phyloP scores from a whole-genome alignment of 192 early-diverging fungal genomes.

The Coemansia sp. region DNA sequence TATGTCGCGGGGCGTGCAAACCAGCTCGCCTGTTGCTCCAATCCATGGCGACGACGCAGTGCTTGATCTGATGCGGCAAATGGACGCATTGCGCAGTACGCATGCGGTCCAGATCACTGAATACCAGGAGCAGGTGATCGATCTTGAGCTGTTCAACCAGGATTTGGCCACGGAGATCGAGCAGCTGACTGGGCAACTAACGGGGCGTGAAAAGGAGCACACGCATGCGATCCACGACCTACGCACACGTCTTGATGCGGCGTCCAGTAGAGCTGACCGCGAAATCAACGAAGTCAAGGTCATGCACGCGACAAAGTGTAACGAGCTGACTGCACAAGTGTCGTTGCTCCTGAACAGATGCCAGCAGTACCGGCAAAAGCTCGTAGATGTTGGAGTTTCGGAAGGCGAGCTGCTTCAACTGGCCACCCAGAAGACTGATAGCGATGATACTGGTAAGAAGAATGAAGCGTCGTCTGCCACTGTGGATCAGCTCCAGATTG shows the following conservation, averaged over 20 bases:
- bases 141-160: constrained; percentile 47
- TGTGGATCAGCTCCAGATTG: constrained; percentile 18
- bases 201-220: constrained; percentile 23
- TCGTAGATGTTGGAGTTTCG: constrained; percentile 16
- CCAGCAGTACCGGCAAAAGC: constrained; percentile 22
- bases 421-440: not conserved
- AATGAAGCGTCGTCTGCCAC: not conserved
- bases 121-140: constrained; percentile 53
- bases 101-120: constrained; percentile 50
- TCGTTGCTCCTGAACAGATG: constrained; percentile 26
- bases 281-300: constrained; percentile 39
- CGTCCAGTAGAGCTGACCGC: constrained; percentile 29
- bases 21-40: not conserved
- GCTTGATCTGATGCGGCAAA: constrained; percentile 48
- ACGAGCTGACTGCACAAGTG: constrained; percentile 43
- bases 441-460: not conserved
- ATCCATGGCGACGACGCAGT: constrained; percentile 53
- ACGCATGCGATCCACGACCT: constrained; percentile 19
- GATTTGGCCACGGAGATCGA: constrained; percentile 42
- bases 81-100: constrained; percentile 34
- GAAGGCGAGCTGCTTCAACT: constrained; percentile 42
- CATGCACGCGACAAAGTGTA: constrained; percentile 47
- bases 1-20: constrained; percentile 23
- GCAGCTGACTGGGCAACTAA: constrained; percentile 19
- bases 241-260: constrained; percentile 26